phyloP scores from a whole-genome alignment of 805 yeast species.

The Candida parachauliodes region DNA sequence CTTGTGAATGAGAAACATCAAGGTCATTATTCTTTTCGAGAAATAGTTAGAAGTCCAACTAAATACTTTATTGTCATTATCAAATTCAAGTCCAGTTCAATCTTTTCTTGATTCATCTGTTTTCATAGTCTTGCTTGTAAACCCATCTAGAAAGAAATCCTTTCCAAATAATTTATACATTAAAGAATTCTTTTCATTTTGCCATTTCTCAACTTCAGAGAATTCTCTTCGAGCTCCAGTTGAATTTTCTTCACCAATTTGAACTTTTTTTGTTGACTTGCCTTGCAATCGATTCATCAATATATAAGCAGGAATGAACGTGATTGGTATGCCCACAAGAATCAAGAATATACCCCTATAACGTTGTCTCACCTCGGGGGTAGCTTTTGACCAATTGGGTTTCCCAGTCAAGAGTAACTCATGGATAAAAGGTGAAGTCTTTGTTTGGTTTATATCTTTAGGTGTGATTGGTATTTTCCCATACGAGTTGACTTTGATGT shows the following conservation, averaged over 20 bases:
- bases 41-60: too few relatives aligned
- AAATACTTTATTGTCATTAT: too few relatives aligned
- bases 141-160: conserved; percentile 42
- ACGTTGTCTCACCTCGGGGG: conserved; percentile 31
- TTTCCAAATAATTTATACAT: conserved; percentile 38
- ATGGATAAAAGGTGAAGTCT: conserved; percentile 29
- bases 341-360: conserved; percentile 37
- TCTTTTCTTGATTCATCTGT: too few relatives aligned
- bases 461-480: conserved; percentile 3
- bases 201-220: conserved; percentile 40
- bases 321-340: conserved; percentile 35
- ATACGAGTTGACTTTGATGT: not conserved
- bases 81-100: too few relatives aligned
- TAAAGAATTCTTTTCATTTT: conserved; percentile 22
- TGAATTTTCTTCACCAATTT: conserved; percentile 37
- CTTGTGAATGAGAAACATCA: too few relatives aligned
- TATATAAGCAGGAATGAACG: conserved; percentile 31
- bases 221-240: conserved; percentile 31
- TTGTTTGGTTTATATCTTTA: conserved; percentile 8
- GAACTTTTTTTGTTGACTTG: conserved; percentile 35
- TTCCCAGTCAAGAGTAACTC: conserved; percentile 37
- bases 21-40: too few relatives aligned
- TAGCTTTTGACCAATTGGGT: conserved; percentile 44
- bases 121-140: conserved; percentile 39
- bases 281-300: conserved; percentile 37